Evolutionary conservation across 2,329 filamentous ascomycete species (phyloP).

Genomic region (Chaetoscypha palmicola): DNA sequence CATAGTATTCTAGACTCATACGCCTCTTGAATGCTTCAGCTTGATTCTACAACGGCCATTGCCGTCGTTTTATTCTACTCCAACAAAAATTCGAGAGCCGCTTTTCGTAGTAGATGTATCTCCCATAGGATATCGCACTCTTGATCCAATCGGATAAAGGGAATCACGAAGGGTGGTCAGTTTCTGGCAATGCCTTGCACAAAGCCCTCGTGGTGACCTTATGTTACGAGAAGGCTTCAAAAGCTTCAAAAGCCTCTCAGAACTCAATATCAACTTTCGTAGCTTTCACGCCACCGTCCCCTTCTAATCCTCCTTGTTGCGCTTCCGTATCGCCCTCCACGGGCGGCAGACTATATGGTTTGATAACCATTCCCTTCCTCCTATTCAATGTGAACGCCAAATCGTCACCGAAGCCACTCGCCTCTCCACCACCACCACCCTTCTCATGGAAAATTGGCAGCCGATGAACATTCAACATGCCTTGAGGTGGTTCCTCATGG

Average conservation of each 20-base stretch:
- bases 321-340: constrained; percentile 60
- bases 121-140: no score
- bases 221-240: no score
- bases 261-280: constrained; percentile 32
- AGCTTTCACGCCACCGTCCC: constrained; percentile 24
- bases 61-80: no score
- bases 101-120: no score
- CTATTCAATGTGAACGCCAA: constrained; percentile 85
- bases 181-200: no score
- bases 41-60: no score
- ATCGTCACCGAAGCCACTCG: constrained; percentile 68
- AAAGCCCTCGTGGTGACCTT: no score
- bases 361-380: constrained; percentile 72
- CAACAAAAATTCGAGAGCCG: no score
- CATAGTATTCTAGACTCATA: no score
- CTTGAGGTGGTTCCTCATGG: constrained; percentile 72
- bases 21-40: no score
- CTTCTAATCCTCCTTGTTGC: constrained; percentile 25
- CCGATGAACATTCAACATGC: constrained; percentile 75
- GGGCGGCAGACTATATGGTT: constrained; percentile 83
- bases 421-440: constrained; percentile 67
- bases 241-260: constrained; percentile 19
- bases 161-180: no score
- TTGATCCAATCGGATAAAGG: no score
- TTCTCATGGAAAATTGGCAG: constrained; percentile 82